Conservation (phyloP, 169 alveolate species). For the Plasmodium gonderi region DNA sequence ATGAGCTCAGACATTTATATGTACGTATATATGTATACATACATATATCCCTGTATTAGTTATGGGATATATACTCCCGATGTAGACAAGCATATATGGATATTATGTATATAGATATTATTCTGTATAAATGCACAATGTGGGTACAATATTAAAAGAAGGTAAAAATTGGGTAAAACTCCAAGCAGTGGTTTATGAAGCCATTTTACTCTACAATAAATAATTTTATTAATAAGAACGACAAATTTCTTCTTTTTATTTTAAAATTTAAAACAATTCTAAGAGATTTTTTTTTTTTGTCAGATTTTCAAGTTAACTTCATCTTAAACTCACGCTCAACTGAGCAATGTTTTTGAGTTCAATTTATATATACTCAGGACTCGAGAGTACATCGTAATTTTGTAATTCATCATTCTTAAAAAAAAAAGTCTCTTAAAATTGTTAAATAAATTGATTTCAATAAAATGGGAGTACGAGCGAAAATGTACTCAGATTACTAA, state of each 20-base stretch:
- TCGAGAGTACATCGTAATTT: conserved; percentile 64
- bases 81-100: too few relatives aligned
- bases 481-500: too few relatives aligned
- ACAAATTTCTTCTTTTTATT: background rate
- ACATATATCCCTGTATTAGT: too few relatives aligned
- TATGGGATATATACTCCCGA: too few relatives aligned
- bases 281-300: conserved; percentile 10
- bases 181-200: too few relatives aligned
- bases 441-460: background rate
- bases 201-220: too few relatives aligned
- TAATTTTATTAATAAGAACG: too few relatives aligned
- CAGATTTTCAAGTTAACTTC: conserved; percentile 45
- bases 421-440: background rate
- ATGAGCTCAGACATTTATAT: background rate
- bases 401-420: conserved; percentile 29
- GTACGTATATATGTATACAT: background rate
- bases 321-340: conserved; percentile 70
- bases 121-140: too few relatives aligned
- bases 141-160: too few relatives aligned
- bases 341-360: conserved; percentile 70
- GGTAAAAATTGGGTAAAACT: too few relatives aligned
- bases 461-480: background rate
- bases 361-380: conserved; percentile 49
- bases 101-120: too few relatives aligned
- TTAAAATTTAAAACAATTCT: background rate